phyloP scores from a whole-genome alignment of 208 protist species.

The Crithidia fasciculata region DNA sequence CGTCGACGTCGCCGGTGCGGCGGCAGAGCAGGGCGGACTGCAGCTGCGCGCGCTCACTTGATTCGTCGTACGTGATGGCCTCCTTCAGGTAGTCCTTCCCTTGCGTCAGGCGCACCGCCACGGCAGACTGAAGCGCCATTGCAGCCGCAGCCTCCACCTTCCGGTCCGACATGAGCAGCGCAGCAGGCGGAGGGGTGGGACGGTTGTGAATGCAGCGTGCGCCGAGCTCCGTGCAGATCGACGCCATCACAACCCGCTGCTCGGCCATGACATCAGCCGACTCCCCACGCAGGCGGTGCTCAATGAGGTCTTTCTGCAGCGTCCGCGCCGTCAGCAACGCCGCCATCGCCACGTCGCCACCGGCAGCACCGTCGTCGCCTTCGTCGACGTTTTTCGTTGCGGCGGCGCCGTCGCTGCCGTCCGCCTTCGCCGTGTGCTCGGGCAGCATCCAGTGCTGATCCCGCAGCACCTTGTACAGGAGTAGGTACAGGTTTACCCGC shows the following conservation, averaged over 20 bases:
- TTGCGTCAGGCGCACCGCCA: slow-evolving; percentile 39
- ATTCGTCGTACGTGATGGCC: slow-evolving; percentile 87
- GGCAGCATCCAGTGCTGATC: slow-evolving; percentile 32
- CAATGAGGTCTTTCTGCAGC: slow-evolving; percentile 76
- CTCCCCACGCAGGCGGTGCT: slow-evolving; percentile 74
- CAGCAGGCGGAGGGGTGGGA: slow-evolving; percentile 15
- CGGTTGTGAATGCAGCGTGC: slow-evolving; percentile 39
- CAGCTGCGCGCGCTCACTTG: slow-evolving; percentile 75
- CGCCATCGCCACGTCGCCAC: slow-evolving; percentile 42
- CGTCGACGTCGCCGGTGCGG: slow-evolving; percentile 74
- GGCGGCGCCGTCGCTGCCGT: neutral
- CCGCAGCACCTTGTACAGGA: slow-evolving; percentile 90
- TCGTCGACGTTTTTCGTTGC: neutral
- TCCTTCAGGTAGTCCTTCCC: slow-evolving; percentile 84
- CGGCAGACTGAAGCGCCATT: slow-evolving; percentile 14
- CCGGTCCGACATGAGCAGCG: slow-evolving; percentile 23
- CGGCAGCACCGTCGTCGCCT: slow-evolving; percentile 2
- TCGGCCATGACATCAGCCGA: slow-evolving; percentile 80
- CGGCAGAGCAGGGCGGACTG: slow-evolving; percentile 84
- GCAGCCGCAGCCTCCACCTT: slow-evolving; percentile 36
- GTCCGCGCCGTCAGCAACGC: slow-evolving; percentile 71
- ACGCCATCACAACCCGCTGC: slow-evolving; percentile 75
- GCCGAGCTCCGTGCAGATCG: slow-evolving; percentile 86
- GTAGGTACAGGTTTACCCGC: slow-evolving; percentile 82
- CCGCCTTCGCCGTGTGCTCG: neutral